phyloP scores from a whole-genome alignment of 2,329 filamentous ascomycete genomes.

The Xylariaceae sp. region DNA sequence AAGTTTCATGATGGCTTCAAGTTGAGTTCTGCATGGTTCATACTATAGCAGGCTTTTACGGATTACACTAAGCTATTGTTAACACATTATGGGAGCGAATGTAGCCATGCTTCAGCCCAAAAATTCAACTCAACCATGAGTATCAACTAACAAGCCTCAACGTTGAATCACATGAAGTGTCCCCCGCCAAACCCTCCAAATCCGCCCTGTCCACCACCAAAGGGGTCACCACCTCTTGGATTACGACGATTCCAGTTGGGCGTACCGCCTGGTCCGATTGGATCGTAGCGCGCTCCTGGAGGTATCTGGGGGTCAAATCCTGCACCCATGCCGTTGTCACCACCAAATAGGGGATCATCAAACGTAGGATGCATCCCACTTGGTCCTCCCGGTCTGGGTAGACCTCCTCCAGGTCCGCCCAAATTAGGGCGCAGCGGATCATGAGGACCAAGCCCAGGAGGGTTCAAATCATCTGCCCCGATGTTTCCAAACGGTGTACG shows the following conservation, averaged over 20 bases:
- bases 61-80: conserved; percentile 8
- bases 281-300: conserved; percentile 88
- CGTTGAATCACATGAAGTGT: conserved; percentile 25
- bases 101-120: neutral
- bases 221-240: conserved; percentile 36
- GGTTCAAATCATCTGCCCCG: conserved; percentile 83
- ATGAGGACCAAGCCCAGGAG: conserved; percentile 75
- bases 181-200: conserved; percentile 33
- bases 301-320: conserved; percentile 68
- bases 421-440: conserved; percentile 71
- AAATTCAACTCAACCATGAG: neutral
- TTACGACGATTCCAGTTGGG: conserved; percentile 43
- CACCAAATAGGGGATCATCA: conserved; percentile 79
- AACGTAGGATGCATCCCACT: conserved; percentile 96
- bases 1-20: neutral
- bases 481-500: conserved; percentile 59
- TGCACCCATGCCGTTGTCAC: conserved; percentile 41
- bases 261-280: conserved; percentile 62
- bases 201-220: conserved; percentile 33
- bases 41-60: conserved; percentile 12
- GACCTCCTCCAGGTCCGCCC: conserved; percentile 54
- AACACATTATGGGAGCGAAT: conserved; percentile 4
- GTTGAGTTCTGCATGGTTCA: neutral
- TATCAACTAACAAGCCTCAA: neutral
- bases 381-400: conserved; percentile 53